A percentile compares a stretch with the other conserved stretches of the same genome.
Conservation (phyloP, 1,284 basidiomycete species). For the Cystobasidium sp. region DNA sequence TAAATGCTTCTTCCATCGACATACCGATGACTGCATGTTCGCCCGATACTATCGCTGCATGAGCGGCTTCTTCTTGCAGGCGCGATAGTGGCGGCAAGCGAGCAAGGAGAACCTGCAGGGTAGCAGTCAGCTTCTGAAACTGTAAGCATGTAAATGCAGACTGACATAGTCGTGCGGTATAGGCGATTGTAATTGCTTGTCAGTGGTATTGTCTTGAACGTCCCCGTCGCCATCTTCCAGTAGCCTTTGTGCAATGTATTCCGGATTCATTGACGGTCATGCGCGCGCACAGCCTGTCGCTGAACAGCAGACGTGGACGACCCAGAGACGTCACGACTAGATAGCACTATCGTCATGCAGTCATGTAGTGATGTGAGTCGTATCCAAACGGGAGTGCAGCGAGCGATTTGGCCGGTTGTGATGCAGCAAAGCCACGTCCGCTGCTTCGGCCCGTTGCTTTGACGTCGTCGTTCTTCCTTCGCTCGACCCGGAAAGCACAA, state of each 20-base stretch:
- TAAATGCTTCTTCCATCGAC: slow-evolving; percentile 29
- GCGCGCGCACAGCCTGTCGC: neutral
- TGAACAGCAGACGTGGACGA: neutral
- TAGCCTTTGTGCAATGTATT: slow-evolving; percentile 35
- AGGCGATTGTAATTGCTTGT: neutral
- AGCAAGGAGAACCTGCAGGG: slow-evolving; percentile 31
- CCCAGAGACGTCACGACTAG: too few relatives aligned
- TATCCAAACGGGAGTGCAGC: neutral
- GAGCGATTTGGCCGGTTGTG: neutral
- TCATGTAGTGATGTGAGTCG: neutral
- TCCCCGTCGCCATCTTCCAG: slow-evolving; percentile 15
- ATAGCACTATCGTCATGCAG: neutral
- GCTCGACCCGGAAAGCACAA: slow-evolving; percentile 4
- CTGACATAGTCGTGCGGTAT: slow-evolving; percentile 39
- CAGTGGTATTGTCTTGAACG: neutral
- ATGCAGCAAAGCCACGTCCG: neutral
- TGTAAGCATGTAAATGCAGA: neutral
- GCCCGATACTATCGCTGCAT: slow-evolving; percentile 6
- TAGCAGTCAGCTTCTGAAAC: neutral
- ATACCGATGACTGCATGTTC: slow-evolving; percentile 20
- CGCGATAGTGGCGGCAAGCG: slow-evolving; percentile 36
- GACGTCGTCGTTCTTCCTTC: slow-evolving; percentile 1
- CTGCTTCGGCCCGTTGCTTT: neutral
- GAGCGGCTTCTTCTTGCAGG: slow-evolving; percentile 24
- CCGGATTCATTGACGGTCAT: slow-evolving; percentile 32